Evolutionary conservation across 352 stramenopile genomes (phyloP).

Genomic region (Phytophthora cryptogea): DNA sequence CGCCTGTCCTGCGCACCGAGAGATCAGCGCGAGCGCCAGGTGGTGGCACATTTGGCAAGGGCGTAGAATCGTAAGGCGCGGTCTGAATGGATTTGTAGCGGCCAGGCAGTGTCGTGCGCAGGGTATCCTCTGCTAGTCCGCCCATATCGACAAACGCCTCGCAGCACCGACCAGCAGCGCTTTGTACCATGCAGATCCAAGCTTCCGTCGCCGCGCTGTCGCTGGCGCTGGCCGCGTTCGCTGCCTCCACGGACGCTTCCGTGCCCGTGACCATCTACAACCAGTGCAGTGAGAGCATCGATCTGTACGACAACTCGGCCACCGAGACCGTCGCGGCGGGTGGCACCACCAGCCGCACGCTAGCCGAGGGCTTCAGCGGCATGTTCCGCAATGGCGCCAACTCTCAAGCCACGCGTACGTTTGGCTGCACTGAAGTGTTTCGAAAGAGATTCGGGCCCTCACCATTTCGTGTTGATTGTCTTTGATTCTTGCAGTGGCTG

Average conservation of each 20-base stretch:
- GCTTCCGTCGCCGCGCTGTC: slow-evolving; percentile 26
- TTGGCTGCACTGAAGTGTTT: not conserved
- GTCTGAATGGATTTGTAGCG: slow-evolving; percentile 27
- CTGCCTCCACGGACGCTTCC: slow-evolving; percentile 17
- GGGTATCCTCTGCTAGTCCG: slow-evolving; percentile 18
- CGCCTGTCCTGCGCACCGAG: slow-evolving; percentile 1
- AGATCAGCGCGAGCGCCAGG: slow-evolving; percentile 11
- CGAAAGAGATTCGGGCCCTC: too few relatives aligned
- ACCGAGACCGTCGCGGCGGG: slow-evolving; percentile 44
- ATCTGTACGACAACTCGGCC: slow-evolving; percentile 60
- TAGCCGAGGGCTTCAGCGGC: slow-evolving; percentile 47
- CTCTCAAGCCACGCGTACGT: slow-evolving; percentile 46
- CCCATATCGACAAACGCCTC: slow-evolving; percentile 29
- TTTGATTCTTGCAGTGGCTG: slow-evolving; percentile 36
- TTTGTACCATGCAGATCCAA: slow-evolving; percentile 31
- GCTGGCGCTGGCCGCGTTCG: slow-evolving; percentile 26
- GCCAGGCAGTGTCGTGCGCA: slow-evolving; percentile 16
- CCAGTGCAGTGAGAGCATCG: slow-evolving; percentile 50
- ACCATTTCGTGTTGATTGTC: too few relatives aligned
- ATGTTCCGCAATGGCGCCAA: slow-evolving; percentile 68
- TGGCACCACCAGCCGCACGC: slow-evolving; percentile 37
- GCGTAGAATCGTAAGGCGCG: slow-evolving; percentile 22
- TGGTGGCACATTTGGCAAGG: slow-evolving; percentile 17
- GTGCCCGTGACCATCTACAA: slow-evolving; percentile 58
- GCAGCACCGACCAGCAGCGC: slow-evolving; percentile 15